A percentile compares a stretch with the other conserved stretches of the same genome.
phyloP scores from a whole-genome alignment of 2,329 filamentous ascomycete genomes.

The Beauveria medogensis region DNA sequence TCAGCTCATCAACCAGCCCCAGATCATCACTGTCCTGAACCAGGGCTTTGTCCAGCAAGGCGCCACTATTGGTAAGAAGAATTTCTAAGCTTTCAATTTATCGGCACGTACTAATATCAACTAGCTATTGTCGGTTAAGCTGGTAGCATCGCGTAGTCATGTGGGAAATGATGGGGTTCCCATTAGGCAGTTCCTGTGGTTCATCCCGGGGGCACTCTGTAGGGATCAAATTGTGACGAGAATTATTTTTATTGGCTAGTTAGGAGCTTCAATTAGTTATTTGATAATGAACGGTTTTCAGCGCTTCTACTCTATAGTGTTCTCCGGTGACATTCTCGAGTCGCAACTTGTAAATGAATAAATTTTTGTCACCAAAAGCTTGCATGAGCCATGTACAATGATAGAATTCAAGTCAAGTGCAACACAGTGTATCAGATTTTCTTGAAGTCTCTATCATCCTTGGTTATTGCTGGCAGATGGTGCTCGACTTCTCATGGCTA shows the following conservation, averaged over 20 bases:
- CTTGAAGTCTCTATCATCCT: background rate
- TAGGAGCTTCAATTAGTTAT: background rate
- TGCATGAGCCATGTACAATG: background rate
- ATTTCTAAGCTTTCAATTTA: background rate
- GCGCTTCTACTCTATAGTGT: no score
- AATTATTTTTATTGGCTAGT: background rate
- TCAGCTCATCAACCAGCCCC: slow-evolving; percentile 16
- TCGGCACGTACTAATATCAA: background rate
- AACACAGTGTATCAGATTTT: background rate
- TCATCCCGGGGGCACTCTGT: background rate
- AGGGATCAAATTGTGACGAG: background rate
- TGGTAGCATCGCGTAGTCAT: background rate
- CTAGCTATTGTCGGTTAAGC: background rate
- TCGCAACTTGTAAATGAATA: background rate
- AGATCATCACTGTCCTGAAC: slow-evolving; percentile 18
- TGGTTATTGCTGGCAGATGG: background rate
- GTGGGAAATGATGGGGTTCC: no score
- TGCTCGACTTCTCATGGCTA: background rate
- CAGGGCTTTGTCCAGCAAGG: slow-evolving; percentile 16
- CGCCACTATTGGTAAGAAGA: slow-evolving; percentile 15
- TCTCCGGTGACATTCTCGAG: background rate
- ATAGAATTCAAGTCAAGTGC: background rate
- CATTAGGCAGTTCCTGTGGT: background rate
- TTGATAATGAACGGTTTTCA: background rate
- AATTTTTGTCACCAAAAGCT: background rate